A percentile compares a stretch with the other conserved stretches of the same genome.
phyloP scores from a whole-genome alignment of 2,329 filamentous ascomycete genomes.

The Albophoma yamanashiensis region DNA sequence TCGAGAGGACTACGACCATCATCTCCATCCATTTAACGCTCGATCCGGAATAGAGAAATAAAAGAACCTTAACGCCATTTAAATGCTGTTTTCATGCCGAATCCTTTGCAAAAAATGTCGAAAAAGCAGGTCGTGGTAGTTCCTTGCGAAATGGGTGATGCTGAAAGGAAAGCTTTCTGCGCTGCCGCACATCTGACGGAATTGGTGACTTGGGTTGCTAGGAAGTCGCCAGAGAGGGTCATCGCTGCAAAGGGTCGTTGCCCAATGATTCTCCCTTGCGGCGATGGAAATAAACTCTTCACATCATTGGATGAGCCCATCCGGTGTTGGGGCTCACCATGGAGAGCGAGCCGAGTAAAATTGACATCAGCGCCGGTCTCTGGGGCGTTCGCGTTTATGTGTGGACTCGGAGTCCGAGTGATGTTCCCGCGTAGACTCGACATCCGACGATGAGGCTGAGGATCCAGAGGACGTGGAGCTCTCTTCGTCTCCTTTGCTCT shows the following conservation, averaged over 20 bases:
- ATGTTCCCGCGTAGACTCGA: conserved; percentile 22
- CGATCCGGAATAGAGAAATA: not conserved
- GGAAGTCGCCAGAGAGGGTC: not conserved
- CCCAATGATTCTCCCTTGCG: not conserved
- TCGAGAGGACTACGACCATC: not conserved
- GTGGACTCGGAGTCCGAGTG: conserved; percentile 5
- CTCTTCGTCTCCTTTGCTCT: conserved; percentile 20
- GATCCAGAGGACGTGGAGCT: conserved; percentile 13
- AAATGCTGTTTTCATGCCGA: conserved; percentile 20
- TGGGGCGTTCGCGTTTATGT: conserved; percentile 1
- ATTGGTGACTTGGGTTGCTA: not conserved
- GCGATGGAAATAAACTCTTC: not conserved
- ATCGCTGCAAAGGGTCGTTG: not conserved
- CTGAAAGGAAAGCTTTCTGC: not conserved
- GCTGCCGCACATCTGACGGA: not conserved
- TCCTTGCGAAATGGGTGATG: not conserved
- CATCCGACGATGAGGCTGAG: conserved; percentile 22
- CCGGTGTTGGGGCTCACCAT: not conserved
- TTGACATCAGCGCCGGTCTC: not conserved
- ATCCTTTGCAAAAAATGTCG: conserved; percentile 9
- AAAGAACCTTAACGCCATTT: conserved; percentile 18
- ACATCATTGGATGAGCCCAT: not conserved
- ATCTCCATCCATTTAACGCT: not conserved
- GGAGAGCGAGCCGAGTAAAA: not conserved
- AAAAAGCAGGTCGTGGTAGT: conserved; percentile 11